Evolutionary conservation across 352 stramenopile genomes (phyloP), one percentile per base, ranked within the genome.

Genomic region (Globisporangium iwayamae): DNA sequence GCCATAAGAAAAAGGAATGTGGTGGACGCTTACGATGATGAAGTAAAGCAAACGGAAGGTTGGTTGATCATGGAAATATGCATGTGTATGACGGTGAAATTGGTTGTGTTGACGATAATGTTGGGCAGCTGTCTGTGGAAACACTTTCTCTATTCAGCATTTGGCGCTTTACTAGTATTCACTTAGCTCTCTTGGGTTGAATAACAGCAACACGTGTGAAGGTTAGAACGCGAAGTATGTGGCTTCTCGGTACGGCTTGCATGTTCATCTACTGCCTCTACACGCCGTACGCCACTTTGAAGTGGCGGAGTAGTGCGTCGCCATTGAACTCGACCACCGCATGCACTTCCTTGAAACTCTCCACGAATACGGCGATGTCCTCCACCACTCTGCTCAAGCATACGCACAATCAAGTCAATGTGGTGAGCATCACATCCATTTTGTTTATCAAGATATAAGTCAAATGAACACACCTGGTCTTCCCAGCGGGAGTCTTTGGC

Each of bases 321-420:
- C 81, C 85, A 39, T 92, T 81, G 66, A 94, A 94, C 54, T 79
- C 69, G 41, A 89, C 69, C 52, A 89, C 68, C 50, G 78, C 84
- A 22, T 72, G 77, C 36, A 92, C 81, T 54, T 91, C 81, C 22
- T 84, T 73, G 50, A 93, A 94, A 58, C 83, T 85, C 46, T 81
- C 71, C 18, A 92, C 73, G 56, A 94, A 94, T 20, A 74, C 70
- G n/a, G 73, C 73, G 9, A 94, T 74, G 57, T 94, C 86, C 41
- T 90, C 79, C 18, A 91, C 56, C 7, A 94, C 80, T 68, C 84
- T 93, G 48, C 9, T 45, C 6, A 39, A 46, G 5, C 57, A 34
- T 41, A 30, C 36, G 46, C 25, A 43, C 3, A 63, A 34, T 9
- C 30, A 25, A 10, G 22, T 43, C n/a, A 5, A 14, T 9, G 3